Base-by-base conservation (phyloP, 164 flowering plant species). In the Saururus chinensis region DNA sequence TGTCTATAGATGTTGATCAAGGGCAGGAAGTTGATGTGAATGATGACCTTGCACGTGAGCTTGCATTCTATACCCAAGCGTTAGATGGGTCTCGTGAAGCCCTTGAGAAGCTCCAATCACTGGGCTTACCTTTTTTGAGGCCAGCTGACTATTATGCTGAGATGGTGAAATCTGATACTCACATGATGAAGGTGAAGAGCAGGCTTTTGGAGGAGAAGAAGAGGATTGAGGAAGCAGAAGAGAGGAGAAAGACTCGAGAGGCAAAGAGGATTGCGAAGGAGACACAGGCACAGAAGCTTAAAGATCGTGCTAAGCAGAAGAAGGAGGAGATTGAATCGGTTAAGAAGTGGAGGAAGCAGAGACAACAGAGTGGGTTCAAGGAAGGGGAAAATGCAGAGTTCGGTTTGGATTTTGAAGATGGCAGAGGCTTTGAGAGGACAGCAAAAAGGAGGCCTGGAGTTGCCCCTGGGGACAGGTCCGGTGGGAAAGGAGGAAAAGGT, bases 291-390 rank as follows among this genome's bases (percentile, higher is more conserved):
- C 82, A 84, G 79, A 92, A 89, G 70, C 69, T 62, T 41, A 92
- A 86, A 51, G 98, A 92, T 73, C 81, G 89, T 66, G 78, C 92
- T 35, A 83, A 85, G 75, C 86, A 83, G 76, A 87, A 92, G 73
- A 89, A 86, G 60, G 77, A 82, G 0, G 91, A 82, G 60, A 84
- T 89, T 10, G 96, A 92, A 61, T 73, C 92, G 35, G 98, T 89
- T 53, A 87, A 87, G 83, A 87, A 87, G 64, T 92, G 96, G 98
- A 84, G 96, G 77, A 92, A 89, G 72, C 88, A 89, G 71, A 87
- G 98, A 76, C 83, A 89, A 73, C 79, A 76, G 69, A 85, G 78
- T 60, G 92, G 96, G 22, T 87, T 80, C 71, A 54, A 63, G 26
- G 25, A 17, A 17, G 59, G 42, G 42, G 23, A 82, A 51, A 87